These are phyloP conservation scores for Jatropha curcas DNA, from an alignment of 345 rosid genomes.

Conservation along the genomic window DNA sequence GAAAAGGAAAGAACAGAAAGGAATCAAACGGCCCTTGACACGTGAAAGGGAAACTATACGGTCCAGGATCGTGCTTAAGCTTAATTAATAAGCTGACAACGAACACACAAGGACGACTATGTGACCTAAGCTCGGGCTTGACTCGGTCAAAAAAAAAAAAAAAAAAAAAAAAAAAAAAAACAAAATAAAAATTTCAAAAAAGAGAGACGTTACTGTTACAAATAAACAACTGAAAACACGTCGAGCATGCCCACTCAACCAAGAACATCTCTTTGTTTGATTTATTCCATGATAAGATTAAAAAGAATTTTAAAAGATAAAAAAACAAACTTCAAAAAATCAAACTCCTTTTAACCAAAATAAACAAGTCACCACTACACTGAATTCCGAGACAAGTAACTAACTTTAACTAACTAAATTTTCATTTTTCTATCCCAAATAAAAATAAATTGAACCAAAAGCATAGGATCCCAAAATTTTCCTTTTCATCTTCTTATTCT, in stretches of 20 bases:
- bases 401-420: conserved; percentile 5
- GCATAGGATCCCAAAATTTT: not conserved
- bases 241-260: not conserved
- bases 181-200: not conserved
- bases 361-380: not conserved
- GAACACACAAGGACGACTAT: no score
- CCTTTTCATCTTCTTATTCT: not conserved
- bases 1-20: no score
- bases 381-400: conserved; percentile 8
- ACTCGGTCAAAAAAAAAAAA: not conserved
- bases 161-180: not conserved
- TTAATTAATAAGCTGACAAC: no score
- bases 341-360: not conserved
- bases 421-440: not conserved
- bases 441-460: not conserved
- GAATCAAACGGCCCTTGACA: no score
- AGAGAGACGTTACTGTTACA: not conserved
- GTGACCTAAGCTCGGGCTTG: no score
- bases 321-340: not conserved
- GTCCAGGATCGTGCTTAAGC: no score
- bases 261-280: not conserved
- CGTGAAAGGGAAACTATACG: no score
- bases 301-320: not conserved
- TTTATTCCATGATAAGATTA: not conserved
- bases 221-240: not conserved